Percentiles rank a stretch among this genome's conserved stretches.
These are phyloP conservation scores for Trichomonas vaginalis DNA, from an alignment of 208 protist genomes.

Conservation along the genomic window DNA sequence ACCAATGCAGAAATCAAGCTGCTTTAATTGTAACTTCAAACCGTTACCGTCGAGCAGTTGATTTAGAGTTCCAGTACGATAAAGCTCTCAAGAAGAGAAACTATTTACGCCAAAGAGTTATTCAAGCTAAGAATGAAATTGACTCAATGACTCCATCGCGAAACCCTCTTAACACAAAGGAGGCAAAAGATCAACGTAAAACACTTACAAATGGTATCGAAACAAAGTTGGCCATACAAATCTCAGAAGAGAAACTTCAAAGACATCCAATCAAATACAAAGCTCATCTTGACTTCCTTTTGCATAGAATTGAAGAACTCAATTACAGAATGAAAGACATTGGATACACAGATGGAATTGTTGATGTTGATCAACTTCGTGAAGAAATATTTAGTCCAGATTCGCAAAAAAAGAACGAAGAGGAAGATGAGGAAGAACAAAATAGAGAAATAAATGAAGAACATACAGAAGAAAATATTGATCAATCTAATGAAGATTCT, in stretches of 20 bases:
- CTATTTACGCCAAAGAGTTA: background rate
- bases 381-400: background rate
- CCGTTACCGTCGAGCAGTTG: background rate
- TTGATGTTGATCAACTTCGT: background rate
- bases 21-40: background rate
- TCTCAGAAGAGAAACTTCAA: background rate
- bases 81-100: background rate
- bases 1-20: background rate
- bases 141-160: background rate
- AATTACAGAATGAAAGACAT: background rate
- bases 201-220: background rate
- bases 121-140: background rate
- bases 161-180: background rate
- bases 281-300: background rate
- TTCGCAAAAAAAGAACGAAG: background rate
- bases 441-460: background rate
- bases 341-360: background rate
- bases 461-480: background rate
- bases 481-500: background rate
- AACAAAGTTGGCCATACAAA: background rate
- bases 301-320: background rate
- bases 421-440: background rate
- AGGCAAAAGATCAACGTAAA: background rate
- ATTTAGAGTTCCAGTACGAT: background rate
- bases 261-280: background rate